Conservation (phyloP, 768 basidiomycete species). For the Russula dissimulans region DNA sequence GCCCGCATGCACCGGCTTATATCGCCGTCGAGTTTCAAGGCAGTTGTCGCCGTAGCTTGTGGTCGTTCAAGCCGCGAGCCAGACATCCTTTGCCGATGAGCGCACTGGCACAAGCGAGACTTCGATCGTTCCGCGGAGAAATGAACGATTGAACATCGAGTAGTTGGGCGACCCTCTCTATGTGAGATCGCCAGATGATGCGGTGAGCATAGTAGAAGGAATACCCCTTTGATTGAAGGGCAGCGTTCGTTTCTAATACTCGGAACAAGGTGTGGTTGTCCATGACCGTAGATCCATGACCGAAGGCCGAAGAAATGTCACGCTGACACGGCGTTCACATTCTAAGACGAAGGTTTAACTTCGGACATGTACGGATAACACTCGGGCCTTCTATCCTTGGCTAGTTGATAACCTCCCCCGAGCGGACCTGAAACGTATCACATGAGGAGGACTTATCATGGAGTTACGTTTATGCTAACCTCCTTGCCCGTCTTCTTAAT, state of each 20-base stretch:
- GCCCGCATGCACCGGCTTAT: too few species aligned
- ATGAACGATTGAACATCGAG: too few species aligned
- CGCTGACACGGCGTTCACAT: background rate
- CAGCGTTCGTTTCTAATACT: background rate
- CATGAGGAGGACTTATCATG: background rate
- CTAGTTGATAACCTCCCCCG: slow-evolving; percentile 7
- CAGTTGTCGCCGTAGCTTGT: too few species aligned
- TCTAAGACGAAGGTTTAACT: background rate
- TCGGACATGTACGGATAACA: background rate
- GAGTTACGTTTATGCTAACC: slow-evolving; percentile 34
- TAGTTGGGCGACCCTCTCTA: background rate
- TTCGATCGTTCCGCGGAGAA: too few species aligned
- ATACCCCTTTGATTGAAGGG: background rate
- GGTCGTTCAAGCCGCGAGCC: too few species aligned
- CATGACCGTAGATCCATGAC: background rate
- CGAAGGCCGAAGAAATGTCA: background rate
- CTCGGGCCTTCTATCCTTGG: background rate
- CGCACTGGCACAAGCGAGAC: too few species aligned
- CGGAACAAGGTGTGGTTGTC: background rate
- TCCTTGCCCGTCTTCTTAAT: slow-evolving; percentile 92
- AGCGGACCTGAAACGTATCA: slow-evolving; percentile 3
- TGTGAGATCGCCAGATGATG: too few species aligned
- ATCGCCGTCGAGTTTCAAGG: too few species aligned
- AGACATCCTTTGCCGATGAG: too few species aligned
- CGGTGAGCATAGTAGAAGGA: background rate